Percentiles rank a stretch among this genome's conserved stretches.
phyloP scores from a whole-genome alignment of 148 eudicot species.

The Euryodendron excelsum region DNA sequence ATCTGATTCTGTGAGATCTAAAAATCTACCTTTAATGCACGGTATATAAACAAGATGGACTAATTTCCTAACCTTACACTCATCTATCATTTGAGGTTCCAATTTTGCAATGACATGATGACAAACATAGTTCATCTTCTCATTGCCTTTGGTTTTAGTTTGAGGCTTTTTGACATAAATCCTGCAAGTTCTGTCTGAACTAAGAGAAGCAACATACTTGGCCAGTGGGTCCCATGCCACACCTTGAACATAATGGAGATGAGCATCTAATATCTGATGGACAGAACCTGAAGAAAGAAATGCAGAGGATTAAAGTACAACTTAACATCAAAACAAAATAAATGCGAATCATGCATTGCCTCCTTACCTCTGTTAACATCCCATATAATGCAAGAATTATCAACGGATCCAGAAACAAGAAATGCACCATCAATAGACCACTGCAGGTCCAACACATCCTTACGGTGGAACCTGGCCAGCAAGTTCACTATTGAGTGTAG shows the following conservation, averaged over 20 bases:
- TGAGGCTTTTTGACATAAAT: slow-evolving; percentile 79
- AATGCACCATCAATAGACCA: slow-evolving; percentile 90
- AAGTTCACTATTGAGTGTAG: background rate
- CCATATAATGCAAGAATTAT: slow-evolving; percentile 97
- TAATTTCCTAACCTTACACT: slow-evolving; percentile 58
- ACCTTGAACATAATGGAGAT: slow-evolving; percentile 96
- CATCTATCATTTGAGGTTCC: slow-evolving; percentile 62
- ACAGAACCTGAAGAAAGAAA: slow-evolving; percentile 58
- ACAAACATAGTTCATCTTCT: slow-evolving; percentile 66
- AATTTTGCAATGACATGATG: slow-evolving; percentile 75
- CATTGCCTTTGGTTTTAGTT: slow-evolving; percentile 63
- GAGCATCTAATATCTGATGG: slow-evolving; percentile 86
- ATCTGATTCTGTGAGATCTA: background rate
- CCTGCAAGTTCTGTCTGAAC: slow-evolving; percentile 92
- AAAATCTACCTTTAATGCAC: background rate
- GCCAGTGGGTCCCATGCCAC: slow-evolving; percentile 96
- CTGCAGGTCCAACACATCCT: slow-evolving; percentile 91
- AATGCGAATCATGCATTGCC: background rate
- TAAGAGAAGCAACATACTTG: slow-evolving; percentile 80
- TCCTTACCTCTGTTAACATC: slow-evolving; percentile 83
- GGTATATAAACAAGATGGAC: background rate
- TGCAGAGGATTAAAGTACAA: slow-evolving; percentile 14
- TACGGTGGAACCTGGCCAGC: slow-evolving; percentile 73
- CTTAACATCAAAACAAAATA: background rate
- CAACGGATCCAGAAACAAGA: slow-evolving; percentile 93